A percentile compares a stretch with the other conserved stretches of the same genome.
Evolutionary conservation across 2,329 filamentous ascomycete species (phyloP).

Genomic region (Fusarium chlamydosporum): DNA sequence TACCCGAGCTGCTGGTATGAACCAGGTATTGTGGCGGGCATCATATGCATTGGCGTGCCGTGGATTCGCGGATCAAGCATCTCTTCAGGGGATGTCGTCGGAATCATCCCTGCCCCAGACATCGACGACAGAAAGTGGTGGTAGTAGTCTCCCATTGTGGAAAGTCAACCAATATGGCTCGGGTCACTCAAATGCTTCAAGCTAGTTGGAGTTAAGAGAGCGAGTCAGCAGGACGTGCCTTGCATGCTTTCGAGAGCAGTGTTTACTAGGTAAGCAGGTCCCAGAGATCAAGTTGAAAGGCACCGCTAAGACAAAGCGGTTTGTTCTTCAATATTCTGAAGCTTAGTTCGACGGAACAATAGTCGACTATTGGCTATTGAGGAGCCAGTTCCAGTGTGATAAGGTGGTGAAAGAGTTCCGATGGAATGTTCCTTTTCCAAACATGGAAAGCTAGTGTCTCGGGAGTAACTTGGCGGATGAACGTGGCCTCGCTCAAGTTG

Average conservation of each 20-base stretch:
- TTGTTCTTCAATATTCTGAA: conserved; percentile 25
- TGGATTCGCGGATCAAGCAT: conserved; percentile 56
- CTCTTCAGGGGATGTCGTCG: conserved; percentile 58
- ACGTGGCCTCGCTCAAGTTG: conserved; percentile 35
- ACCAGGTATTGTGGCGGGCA: conserved; percentile 56
- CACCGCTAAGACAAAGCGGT: conserved; percentile 20
- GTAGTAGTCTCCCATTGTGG: conserved; percentile 69
- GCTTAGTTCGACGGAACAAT: conserved; percentile 8
- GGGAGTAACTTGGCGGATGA: conserved; percentile 30
- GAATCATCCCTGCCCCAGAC: conserved; percentile 61
- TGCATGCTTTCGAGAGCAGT: conserved; percentile 43
- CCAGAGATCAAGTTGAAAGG: conserved; percentile 9
- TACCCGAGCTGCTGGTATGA: conserved; percentile 65
- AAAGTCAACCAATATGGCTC: conserved; percentile 17
- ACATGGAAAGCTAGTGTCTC: conserved; percentile 34
- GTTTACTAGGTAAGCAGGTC: conserved; percentile 26
- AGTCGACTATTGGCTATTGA: conserved; percentile 1
- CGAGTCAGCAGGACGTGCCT: conserved; percentile 29
- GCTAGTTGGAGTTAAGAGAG: conserved; percentile 22
- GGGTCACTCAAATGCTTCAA: conserved; percentile 24
- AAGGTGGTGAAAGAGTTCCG: not conserved
- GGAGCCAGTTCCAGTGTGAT: not conserved
- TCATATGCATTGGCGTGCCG: conserved; percentile 51
- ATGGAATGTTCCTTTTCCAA: conserved; percentile 22
- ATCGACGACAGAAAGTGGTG: conserved; percentile 69